Percentiles rank a stretch among this genome's conserved stretches.
These are phyloP conservation scores for Melampsora americana DNA, from an alignment of 1,284 basidiomycete genomes.

Conservation along the genomic window DNA sequence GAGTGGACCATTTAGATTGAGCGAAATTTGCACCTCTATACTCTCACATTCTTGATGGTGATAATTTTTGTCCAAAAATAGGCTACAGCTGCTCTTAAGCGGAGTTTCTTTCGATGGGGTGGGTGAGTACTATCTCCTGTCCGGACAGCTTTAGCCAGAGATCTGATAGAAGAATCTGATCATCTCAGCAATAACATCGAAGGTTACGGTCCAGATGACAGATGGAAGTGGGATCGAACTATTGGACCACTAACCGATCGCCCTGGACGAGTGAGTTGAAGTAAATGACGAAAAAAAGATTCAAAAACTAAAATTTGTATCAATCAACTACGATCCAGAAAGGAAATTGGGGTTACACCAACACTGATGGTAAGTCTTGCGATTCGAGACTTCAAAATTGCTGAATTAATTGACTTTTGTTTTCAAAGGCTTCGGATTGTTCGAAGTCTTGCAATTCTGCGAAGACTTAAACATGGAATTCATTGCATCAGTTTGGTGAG, in stretches of 20 bases:
- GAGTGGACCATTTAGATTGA: not conserved
- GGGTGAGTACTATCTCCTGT: not conserved
- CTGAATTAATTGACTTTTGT: not conserved
- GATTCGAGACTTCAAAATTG: not conserved
- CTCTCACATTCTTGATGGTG: not conserved
- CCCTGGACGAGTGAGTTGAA: not conserved
- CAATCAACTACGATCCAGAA: not conserved
- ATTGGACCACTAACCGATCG: not conserved
- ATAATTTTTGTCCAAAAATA: not conserved
- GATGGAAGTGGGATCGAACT: not conserved
- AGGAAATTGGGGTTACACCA: not conserved
- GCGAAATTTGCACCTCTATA: not conserved
- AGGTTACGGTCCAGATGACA: not conserved
- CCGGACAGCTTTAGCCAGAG: not conserved
- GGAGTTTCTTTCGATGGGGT: not conserved
- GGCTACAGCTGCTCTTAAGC: conserved; percentile 1
- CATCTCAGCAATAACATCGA: not conserved
- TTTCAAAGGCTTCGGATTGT: not conserved
- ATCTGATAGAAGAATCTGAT: not conserved
- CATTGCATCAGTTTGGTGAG: not conserved
- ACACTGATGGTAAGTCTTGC: not conserved
- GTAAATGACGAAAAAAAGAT: not conserved
- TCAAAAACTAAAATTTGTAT: not conserved
- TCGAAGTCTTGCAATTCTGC: not conserved
- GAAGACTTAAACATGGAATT: conserved; percentile 10